Conservation (phyloP, 2,329 filamentous ascomycete species). For the Diaporthe ilicicola region DNA sequence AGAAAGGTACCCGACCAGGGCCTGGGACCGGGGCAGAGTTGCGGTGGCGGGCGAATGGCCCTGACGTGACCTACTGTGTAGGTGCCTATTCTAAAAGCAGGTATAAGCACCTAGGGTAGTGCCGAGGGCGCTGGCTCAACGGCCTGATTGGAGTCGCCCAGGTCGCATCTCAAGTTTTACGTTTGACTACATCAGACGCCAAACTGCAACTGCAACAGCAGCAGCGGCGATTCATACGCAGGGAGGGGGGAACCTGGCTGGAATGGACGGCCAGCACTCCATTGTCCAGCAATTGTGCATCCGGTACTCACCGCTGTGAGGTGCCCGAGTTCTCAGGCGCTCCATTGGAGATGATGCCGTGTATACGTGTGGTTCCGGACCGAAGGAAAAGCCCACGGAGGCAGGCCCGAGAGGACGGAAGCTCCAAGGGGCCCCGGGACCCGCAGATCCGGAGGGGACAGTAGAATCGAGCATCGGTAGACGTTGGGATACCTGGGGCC, state of each 20-base stretch:
- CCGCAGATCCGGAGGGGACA: constrained; percentile 7
- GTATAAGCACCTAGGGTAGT: neutral
- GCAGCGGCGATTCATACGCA: neutral
- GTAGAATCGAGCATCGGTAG: neutral
- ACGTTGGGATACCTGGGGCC: constrained; percentile 5
- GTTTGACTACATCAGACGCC: neutral
- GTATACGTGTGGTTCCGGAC: neutral
- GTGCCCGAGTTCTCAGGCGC: neutral
- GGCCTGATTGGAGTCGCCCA: neutral
- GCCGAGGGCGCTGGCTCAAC: neutral
- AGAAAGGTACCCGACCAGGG: too few relatives aligned
- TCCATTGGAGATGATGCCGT: neutral
- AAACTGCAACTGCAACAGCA: constrained; percentile 4
- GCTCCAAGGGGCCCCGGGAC: neutral
- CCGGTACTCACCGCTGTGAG: neutral
- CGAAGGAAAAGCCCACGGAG: neutral
- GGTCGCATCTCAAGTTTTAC: constrained; percentile 17
- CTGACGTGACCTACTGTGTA: too few relatives aligned
- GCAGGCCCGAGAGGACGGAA: constrained; percentile 15
- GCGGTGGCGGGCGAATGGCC: neutral
- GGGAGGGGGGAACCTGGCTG: neutral
- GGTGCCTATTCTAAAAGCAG: neutral
- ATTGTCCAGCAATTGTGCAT: neutral
- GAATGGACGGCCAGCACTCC: neutral
- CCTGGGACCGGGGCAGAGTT: neutral